phyloP scores from a whole-genome alignment of 164 flowering plant species.

The Chimonanthus salicifolius region DNA sequence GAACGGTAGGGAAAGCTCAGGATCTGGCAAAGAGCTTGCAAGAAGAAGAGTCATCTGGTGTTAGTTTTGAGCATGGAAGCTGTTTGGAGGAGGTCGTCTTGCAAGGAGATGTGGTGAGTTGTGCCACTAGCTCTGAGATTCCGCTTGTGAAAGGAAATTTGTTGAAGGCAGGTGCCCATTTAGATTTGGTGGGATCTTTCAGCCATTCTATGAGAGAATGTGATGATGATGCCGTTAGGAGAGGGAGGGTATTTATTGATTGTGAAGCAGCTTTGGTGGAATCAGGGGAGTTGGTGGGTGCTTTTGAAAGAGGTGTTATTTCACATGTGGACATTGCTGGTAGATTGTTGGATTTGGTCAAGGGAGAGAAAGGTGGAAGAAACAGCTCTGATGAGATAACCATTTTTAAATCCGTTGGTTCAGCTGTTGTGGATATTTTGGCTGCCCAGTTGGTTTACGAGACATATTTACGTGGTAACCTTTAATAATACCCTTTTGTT shows the following conservation, averaged over 20 bases:
- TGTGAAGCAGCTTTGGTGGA: constrained; percentile 71
- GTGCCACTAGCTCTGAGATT: constrained; percentile 66
- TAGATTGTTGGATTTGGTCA: constrained; percentile 60
- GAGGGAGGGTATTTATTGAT: constrained; percentile 78
- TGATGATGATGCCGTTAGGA: constrained; percentile 69
- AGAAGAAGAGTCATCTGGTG: constrained; percentile 20
- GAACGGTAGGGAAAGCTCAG: constrained; percentile 49
- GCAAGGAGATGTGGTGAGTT: constrained; percentile 67
- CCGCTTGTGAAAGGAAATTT: constrained; percentile 55
- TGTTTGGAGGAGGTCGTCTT: constrained; percentile 46
- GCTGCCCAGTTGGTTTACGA: constrained; percentile 78
- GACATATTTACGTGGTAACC: constrained; percentile 14
- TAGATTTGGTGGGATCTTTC: constrained; percentile 91
- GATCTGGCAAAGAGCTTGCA: constrained; percentile 32
- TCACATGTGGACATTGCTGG: constrained; percentile 42
- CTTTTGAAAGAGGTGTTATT: constrained; percentile 66
- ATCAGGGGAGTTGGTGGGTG: constrained; percentile 90
- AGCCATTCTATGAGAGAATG: constrained; percentile 78
- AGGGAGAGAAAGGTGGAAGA: constrained; percentile 59
- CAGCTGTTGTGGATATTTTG: constrained; percentile 69
- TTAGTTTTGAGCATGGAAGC: constrained; percentile 36
- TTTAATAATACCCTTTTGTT: background rate
- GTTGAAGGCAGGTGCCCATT: constrained; percentile 70
- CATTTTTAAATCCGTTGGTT: constrained; percentile 90
- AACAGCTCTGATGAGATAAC: constrained; percentile 48